Evolutionary conservation across 179 eudicot species (phyloP).

Genomic region (Gypsophila paniculata): DNA sequence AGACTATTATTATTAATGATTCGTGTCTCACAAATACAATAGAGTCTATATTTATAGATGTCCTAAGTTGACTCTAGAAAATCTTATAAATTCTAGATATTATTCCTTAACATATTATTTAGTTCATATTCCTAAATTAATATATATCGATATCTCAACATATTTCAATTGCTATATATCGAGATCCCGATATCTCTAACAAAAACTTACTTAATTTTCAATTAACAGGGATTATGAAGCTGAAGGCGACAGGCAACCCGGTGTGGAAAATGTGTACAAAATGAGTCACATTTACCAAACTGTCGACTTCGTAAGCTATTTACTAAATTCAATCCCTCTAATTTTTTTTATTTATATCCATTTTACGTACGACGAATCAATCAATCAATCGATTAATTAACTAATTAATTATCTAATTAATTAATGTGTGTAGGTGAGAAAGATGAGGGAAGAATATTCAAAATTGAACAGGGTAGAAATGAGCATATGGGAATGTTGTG

Average conservation of each 20-base stretch:
- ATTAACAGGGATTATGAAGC: slow-evolving; percentile 66
- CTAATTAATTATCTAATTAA: neutral
- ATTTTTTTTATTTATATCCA: too few relatives aligned
- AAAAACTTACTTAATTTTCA: too few relatives aligned
- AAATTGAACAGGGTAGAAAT: slow-evolving; percentile 67
- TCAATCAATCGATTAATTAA: neutral
- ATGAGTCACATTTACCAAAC: slow-evolving; percentile 70
- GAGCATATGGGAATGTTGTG: slow-evolving; percentile 99
- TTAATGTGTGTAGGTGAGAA: slow-evolving; percentile 49
- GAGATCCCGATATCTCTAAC: too few relatives aligned
- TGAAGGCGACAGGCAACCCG: slow-evolving; percentile 54
- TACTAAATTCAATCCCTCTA: neutral
- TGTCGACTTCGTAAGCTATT: slow-evolving; percentile 57
- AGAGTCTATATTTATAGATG: too few relatives aligned
- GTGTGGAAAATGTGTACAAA: slow-evolving; percentile 65
- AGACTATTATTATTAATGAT: too few relatives aligned
- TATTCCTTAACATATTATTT: too few relatives aligned
- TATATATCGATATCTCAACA: too few relatives aligned
- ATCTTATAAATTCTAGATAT: too few relatives aligned
- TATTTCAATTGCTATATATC: too few relatives aligned
- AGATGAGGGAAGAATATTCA: slow-evolving; percentile 65
- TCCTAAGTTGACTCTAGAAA: too few relatives aligned
- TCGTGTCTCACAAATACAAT: too few relatives aligned
- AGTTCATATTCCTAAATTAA: too few relatives aligned
- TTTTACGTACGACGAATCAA: neutral